A percentile compares a stretch with the other conserved stretches of the same genome.
Evolutionary conservation across 371 early-diverging fungal genomes (phyloP).

Genomic region (Batkoa obscura): DNA sequence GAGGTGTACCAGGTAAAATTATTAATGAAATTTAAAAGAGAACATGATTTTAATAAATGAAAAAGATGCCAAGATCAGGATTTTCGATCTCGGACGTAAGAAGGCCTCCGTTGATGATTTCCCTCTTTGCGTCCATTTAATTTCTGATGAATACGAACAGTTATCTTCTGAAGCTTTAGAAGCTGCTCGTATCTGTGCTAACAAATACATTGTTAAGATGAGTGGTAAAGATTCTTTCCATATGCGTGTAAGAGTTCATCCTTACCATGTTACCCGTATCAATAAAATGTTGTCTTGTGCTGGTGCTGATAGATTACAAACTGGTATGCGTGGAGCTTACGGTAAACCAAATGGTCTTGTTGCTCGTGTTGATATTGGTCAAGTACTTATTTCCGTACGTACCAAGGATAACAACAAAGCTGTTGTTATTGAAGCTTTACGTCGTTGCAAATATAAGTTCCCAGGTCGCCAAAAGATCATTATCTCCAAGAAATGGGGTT

Average conservation of each 20-base stretch:
- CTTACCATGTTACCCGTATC: conserved; percentile 99
- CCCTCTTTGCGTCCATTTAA: conserved; percentile 92
- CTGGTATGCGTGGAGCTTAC: conserved; percentile 99
- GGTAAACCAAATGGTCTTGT: conserved; percentile 99
- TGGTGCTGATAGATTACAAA: conserved; percentile 99
- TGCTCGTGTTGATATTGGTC: conserved; percentile 99
- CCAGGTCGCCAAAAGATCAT: conserved; percentile 99
- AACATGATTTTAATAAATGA: not conserved
- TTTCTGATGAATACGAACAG: conserved; percentile 98
- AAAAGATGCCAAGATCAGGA: conserved; percentile 93
- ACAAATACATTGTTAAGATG: conserved; percentile 99
- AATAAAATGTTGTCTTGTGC: conserved; percentile 99
- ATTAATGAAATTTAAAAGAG: not conserved
- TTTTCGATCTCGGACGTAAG: conserved; percentile 98
- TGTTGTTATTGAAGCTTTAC: conserved; percentile 92
- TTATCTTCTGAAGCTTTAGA: conserved; percentile 98
- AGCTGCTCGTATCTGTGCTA: conserved; percentile 98
- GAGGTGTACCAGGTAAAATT: conserved; percentile 90
- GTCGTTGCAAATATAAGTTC: conserved; percentile 99
- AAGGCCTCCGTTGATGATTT: conserved; percentile 98
- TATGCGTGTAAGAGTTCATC: conserved; percentile 98
- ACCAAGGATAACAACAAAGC: conserved; percentile 93
- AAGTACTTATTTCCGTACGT: conserved; percentile 96
- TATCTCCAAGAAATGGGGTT: conserved; percentile 99
- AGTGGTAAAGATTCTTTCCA: conserved; percentile 99